These are phyloP conservation scores for Bidens hawaiensis DNA, from an alignment of 140 eudicot genomes.

Conservation along the genomic window DNA sequence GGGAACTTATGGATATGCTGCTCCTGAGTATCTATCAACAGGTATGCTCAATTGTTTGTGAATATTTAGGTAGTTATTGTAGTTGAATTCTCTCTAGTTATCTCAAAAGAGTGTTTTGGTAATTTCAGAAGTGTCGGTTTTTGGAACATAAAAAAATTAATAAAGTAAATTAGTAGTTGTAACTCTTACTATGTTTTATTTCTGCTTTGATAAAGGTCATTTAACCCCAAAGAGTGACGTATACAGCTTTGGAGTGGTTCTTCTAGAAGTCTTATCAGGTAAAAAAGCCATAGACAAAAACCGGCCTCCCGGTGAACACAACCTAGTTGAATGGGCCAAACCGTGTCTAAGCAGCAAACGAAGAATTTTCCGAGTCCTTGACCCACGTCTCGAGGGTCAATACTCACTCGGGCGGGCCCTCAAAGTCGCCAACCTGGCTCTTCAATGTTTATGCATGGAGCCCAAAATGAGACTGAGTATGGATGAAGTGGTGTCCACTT, in stretches of 20 bases:
- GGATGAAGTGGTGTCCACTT: constrained; percentile 62
- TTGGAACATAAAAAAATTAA: neutral
- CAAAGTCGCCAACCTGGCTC: constrained; percentile 56
- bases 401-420: constrained; percentile 51
- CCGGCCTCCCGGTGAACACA: constrained; percentile 71
- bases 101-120: neutral
- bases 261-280: constrained; percentile 70
- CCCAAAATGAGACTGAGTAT: constrained; percentile 65
- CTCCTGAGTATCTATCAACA: constrained; percentile 94
- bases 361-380: constrained; percentile 67
- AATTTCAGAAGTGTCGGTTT: neutral
- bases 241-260: constrained; percentile 90
- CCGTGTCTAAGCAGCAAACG: constrained; percentile 70
- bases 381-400: constrained; percentile 79
- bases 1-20: constrained; percentile 99
- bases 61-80: neutral
- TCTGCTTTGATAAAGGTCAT: constrained; percentile 51
- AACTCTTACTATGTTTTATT: neutral
- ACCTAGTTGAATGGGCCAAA: constrained; percentile 89
- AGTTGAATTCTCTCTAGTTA: constrained; percentile 1
- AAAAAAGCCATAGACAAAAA: constrained; percentile 84
- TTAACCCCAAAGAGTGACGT: constrained; percentile 80
- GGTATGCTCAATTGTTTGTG: constrained; percentile 34
- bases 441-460: constrained; percentile 65
- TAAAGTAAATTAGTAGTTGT: neutral